These are phyloP conservation scores for Iris macrosiphon DNA, from an alignment of 106 monocot genomes.

Conservation along the genomic window DNA sequence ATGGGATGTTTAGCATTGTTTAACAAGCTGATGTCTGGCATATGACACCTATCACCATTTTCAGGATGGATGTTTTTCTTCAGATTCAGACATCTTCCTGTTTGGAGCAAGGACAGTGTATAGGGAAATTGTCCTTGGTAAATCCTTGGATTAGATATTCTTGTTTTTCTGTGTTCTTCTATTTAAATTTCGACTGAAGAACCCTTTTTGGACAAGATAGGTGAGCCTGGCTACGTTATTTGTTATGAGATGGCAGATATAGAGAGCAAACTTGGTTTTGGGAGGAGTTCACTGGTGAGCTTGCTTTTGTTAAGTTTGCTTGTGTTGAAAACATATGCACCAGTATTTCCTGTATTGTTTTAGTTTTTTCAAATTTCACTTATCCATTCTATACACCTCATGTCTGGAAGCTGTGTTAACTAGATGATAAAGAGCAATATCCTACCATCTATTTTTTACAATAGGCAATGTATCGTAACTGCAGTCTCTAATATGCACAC, in stretches of 20 bases:
- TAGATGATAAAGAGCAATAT: no score
- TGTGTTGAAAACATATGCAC: no score
- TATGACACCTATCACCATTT: constrained; percentile 4
- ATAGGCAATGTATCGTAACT: no score
- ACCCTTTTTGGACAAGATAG: constrained; percentile 23
- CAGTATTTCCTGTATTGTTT: no score
- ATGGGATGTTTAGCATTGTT: background rate
- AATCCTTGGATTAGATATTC: constrained; percentile 6
- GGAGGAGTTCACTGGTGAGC: constrained; percentile 84
- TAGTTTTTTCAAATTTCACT: no score
- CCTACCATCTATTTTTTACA: no score
- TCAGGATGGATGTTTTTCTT: constrained; percentile 94
- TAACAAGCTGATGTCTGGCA: background rate
- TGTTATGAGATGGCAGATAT: constrained; percentile 93
- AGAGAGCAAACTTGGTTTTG: constrained; percentile 79
- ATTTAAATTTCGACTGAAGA: background rate
- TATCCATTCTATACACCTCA: no score
- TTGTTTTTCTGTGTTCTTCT: background rate
- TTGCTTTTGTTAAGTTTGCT: background rate
- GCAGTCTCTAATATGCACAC: no score
- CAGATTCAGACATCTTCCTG: constrained; percentile 88
- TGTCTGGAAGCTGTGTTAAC: no score
- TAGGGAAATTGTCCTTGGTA: constrained; percentile 76
- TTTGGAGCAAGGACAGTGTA: constrained; percentile 97
- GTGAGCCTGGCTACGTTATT: constrained; percentile 66